phyloP scores from a whole-genome alignment of 306 rosid genomes.

The Lithocarpus polystachyus region DNA sequence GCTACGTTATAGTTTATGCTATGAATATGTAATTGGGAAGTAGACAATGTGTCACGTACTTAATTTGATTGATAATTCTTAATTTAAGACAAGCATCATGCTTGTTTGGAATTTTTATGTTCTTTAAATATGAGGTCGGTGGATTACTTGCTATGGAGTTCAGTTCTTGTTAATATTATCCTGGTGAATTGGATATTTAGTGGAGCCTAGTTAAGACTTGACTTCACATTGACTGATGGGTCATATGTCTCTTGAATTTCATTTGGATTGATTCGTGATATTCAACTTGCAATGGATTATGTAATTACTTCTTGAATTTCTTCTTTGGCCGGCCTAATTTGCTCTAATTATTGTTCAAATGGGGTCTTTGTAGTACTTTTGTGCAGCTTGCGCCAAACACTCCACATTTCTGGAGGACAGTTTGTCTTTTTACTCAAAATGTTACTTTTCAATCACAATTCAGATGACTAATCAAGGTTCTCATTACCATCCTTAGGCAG shows the following conservation, averaged over 20 bases:
- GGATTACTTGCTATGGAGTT: constrained; percentile 4
- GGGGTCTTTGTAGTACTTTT: background rate
- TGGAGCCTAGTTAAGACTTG: constrained; percentile 11
- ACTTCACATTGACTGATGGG: constrained; percentile 7
- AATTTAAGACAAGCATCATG: background rate
- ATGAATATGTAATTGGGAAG: background rate
- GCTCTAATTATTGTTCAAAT: background rate
- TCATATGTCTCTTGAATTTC: constrained; percentile 15
- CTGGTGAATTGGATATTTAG: background rate
- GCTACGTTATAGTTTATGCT: background rate
- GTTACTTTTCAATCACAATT: background rate
- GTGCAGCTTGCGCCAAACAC: background rate
- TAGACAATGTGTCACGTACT: background rate
- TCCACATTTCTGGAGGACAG: background rate
- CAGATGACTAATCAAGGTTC: background rate
- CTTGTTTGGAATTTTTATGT: background rate
- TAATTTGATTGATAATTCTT: constrained; percentile 14
- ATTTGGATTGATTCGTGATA: background rate
- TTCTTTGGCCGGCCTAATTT: background rate
- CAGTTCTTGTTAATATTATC: constrained; percentile 1
- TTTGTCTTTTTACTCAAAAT: background rate
- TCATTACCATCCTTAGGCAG: too few relatives aligned
- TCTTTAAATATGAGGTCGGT: constrained; percentile 12
- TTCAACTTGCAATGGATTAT: constrained; percentile 5
- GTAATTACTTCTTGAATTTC: background rate